Base-by-base conservation (phyloP, 2,329 filamentous ascomycete genomes). In the Xylaria hypoxylon region DNA sequence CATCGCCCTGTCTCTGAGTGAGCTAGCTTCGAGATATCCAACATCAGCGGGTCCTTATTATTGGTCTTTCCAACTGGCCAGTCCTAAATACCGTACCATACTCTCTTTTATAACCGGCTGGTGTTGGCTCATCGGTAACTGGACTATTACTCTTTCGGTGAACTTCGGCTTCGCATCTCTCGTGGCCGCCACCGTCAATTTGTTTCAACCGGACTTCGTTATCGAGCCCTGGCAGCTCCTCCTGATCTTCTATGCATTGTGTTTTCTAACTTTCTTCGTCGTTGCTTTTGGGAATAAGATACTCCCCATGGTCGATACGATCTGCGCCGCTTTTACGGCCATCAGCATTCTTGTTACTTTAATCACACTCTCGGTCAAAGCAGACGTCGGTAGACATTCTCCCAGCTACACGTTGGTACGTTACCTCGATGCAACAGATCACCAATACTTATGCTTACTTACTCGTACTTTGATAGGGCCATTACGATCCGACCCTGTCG, bases 231-330 rank as follows among this genome's bases (percentile, higher is more conserved):
- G 86, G 86, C 86, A 90, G 71, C 78, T 89, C 0, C 79, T 90
- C 3, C 78, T 90, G 15, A 86, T 90, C 45, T 90, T 90, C 77
- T 90, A 87, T 72, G 86, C 83, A 11, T 79, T 90, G 45, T 88
- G 85, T 68, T 68, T 89, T 3, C 68, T 84, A 13, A 85, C 86
- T 0, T 83, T 89, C 60, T 50, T 84, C 52, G 83, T 89, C 50
- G 88, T 85, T 62, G 81, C 84, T 0, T 86, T 86, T 59, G 86
- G 84, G 7, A 89, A 90, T 70, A 80, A 77, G 22, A 82, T 86
- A 61, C 78, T 90, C 1, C 87, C 87, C 0, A 78, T 85, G 70
- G 83, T 90, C 1, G 87, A 90, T 72, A 88, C 84, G 0, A 79
- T 86, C 55, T 87, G 85, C 61, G 85, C 86, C 0, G 81, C 78